Evolutionary conservation across 345 rosid species (phyloP).

Genomic region (Hibiscus trionum): DNA sequence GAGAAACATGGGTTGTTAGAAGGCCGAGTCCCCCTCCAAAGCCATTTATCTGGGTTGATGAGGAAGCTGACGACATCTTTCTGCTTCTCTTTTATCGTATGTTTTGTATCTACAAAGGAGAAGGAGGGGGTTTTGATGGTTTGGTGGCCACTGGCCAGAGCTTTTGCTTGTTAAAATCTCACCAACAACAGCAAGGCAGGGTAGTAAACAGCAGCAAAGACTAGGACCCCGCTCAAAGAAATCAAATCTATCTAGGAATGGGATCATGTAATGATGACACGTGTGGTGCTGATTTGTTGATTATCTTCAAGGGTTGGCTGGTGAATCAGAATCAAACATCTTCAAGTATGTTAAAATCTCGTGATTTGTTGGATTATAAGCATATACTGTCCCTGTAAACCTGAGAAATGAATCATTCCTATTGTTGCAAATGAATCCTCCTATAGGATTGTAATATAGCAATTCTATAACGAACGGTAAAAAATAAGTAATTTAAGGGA

Average conservation of each 20-base stretch:
- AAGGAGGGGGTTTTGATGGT: not conserved
- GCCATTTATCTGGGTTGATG: conserved; percentile 54
- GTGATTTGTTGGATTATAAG: no score
- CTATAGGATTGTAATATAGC: no score
- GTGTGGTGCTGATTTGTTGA: conserved; percentile 18
- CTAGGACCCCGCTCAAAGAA: conserved; percentile 13
- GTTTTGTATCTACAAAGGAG: not conserved
- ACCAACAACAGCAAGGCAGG: not conserved
- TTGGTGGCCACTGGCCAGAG: conserved; percentile 20
- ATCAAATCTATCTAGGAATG: not conserved
- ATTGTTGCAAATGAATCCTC: no score
- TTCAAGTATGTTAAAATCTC: no score
- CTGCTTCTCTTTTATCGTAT: not conserved
- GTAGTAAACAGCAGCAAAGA: not conserved
- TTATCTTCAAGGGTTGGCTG: no score
- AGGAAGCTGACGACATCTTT: conserved; percentile 51
- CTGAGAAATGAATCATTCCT: no score
- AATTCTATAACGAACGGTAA: no score
- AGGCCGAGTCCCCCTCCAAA: conserved; percentile 39
- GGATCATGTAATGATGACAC: not conserved
- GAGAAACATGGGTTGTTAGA: conserved; percentile 25
- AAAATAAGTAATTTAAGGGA: no score
- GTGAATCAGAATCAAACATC: no score
- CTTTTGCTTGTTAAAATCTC: not conserved
- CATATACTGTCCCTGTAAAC: no score